A percentile compares a stretch with the other conserved stretches of the same genome.
Conservation (phyloP, 441 rosid genomes). For the Pelargonium fulgidum region DNA sequence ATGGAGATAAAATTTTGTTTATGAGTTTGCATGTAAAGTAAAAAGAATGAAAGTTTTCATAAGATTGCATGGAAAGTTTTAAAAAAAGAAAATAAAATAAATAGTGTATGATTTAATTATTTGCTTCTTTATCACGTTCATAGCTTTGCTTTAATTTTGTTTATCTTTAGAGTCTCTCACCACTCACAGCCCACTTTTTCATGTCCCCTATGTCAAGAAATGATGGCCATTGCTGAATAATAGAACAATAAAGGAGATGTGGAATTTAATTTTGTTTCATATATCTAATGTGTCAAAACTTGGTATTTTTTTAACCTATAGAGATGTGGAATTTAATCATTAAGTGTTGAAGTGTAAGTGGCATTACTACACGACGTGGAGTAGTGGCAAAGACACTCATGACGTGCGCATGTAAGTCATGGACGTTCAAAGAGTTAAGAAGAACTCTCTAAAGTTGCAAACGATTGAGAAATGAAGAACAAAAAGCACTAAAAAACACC, state of each 20-base stretch:
- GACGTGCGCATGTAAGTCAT: no score
- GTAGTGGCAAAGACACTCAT: no score
- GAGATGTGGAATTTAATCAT: no score
- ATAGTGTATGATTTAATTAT: constrained; percentile 4
- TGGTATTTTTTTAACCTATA: no score
- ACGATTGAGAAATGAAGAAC: no score
- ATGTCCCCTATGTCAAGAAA: neutral
- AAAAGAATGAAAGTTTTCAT: neutral
- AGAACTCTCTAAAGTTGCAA: no score
- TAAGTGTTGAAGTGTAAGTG: no score
- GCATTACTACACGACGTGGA: no score
- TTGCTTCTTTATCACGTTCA: constrained; percentile 12
- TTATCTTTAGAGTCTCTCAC: neutral
- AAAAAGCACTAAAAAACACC: no score
- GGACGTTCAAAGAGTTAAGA: no score
- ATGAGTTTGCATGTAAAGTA: neutral
- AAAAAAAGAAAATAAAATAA: neutral
- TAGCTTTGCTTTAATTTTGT: constrained; percentile 3
- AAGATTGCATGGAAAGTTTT: constrained; percentile 4
- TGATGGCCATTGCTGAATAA: constrained; percentile 7
- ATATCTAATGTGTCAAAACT: no score
- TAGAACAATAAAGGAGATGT: neutral
- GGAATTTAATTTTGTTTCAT: no score
- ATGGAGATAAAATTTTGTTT: neutral
- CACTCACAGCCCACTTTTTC: constrained; percentile 3